Percentiles rank a stretch among this genome's conserved stretches.
phyloP scores from a whole-genome alignment of 2,329 filamentous ascomycete genomes.

The Cyanodermella asteris region DNA sequence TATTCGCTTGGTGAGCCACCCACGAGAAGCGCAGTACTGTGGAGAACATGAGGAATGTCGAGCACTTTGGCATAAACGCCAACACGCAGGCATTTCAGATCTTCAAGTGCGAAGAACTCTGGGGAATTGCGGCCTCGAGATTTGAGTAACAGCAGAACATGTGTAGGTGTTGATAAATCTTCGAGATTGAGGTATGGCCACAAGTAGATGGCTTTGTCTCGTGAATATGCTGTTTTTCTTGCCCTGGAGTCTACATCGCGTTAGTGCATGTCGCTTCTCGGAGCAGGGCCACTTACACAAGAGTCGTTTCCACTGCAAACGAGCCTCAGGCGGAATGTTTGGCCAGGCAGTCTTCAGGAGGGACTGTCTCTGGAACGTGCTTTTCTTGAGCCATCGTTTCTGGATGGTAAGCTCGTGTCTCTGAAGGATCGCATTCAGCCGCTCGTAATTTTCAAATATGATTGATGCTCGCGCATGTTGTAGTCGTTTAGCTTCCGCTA shows the following conservation, averaged over 20 bases:
- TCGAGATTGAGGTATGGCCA: constrained; percentile 37
- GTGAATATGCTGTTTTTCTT: no score
- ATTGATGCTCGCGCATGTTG: no score
- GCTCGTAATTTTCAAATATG: no score
- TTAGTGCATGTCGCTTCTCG: constrained; percentile 7
- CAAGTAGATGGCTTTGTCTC: constrained; percentile 19
- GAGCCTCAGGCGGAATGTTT: constrained; percentile 26
- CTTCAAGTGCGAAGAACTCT: constrained; percentile 24
- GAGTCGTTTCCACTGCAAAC: constrained; percentile 32
- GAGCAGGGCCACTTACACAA: constrained; percentile 11
- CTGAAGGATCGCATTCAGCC: no score
- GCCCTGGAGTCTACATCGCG: constrained; percentile 8
- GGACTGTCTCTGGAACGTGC: constrained; percentile 20
- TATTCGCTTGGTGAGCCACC: constrained; percentile 14
- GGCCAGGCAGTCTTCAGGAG: constrained; percentile 29
- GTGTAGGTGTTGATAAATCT: constrained; percentile 24
- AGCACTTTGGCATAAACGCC: constrained; percentile 11
- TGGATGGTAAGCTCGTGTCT: constrained; percentile 30
- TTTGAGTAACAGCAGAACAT: constrained; percentile 30
- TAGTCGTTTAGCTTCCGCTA: no score
- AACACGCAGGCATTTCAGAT: constrained; percentile 16
- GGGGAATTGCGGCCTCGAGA: constrained; percentile 27
- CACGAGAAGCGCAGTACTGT: constrained; percentile 16
- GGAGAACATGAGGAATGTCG: constrained; percentile 11
- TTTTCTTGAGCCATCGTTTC: constrained; percentile 34